Base-by-base conservation (phyloP, 495 filamentous ascomycete genomes). In the Penicillium fimorum region DNA sequence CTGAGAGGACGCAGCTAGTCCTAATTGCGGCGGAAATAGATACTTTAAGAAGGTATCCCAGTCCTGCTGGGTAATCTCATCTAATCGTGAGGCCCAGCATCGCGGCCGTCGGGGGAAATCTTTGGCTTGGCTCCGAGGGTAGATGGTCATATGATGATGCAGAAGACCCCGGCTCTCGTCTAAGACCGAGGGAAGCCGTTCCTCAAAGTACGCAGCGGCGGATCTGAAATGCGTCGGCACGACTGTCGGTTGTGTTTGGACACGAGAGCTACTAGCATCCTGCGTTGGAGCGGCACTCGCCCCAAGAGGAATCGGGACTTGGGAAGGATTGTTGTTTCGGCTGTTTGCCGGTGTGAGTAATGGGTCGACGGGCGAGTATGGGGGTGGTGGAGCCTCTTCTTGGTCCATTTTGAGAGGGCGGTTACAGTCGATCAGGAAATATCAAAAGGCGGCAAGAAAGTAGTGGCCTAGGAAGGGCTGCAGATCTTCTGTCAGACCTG, bases 41-140 rank as follows among this genome's bases (percentile, higher is more conserved):
- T 76, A 72, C n/a, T 73, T 70, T 38, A 80, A 46, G 53, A 81
- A 82, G 12, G 71, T 75, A 47, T 78, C 73, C 79, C 79, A 82
- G 61, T 82, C 79, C 58, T 75, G 72, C 59, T 75, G 74, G 42
- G 63, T 59, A 11, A 82, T 69, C 30, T 79, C 74, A 42, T 71
- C 56, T 41, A 61, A 63, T 13, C 69, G 65, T 12, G 71, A 61
- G 24, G 59, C 70, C 72, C 75, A 74, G 50, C 74, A 74, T 0
- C 77, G 78, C 4, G 74, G 69, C 40, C 78, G 71, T 22, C 74
- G 77, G 7, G 72, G 70, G 15, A 82, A 75, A 49, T 81, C 76
- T 40, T 75, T 76, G 0, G 70, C 61, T 51, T 76, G 75, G 43
- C 74, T 77, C 47, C 74, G 69, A 3, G 76, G 72, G 24, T 74